Evolutionary conservation across 768 basidiomycete species (phyloP).

Genomic region (Asterophora lycoperdoides): DNA sequence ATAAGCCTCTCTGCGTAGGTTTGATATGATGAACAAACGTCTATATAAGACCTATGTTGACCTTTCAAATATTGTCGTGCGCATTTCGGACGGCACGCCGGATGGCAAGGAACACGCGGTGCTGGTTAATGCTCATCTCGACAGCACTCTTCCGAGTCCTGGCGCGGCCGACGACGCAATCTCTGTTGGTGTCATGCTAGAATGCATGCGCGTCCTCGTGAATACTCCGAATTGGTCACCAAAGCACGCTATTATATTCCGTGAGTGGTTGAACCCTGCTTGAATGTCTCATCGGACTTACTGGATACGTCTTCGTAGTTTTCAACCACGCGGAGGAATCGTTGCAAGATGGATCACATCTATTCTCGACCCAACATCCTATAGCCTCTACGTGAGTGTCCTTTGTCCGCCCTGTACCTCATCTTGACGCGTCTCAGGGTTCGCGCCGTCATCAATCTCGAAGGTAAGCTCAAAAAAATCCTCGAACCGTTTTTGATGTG

Average conservation of each 20-base stretch:
- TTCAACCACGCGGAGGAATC: conserved; percentile 96
- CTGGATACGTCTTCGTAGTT: conserved; percentile 40
- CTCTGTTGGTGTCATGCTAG: conserved; percentile 88
- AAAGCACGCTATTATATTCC: conserved; percentile 73
- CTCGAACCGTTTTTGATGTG: not conserved
- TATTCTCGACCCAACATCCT: conserved; percentile 89
- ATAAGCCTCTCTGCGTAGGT: conserved; percentile 39
- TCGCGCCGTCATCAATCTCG: conserved; percentile 84
- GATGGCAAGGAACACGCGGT: conserved; percentile 77
- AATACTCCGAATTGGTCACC: conserved; percentile 67
- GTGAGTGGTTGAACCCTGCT: conserved; percentile 40
- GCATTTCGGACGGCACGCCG: conserved; percentile 73
- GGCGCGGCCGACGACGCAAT: conserved; percentile 89
- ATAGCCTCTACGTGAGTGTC: conserved; percentile 58
- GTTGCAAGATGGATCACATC: conserved; percentile 89
- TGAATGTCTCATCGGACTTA: not conserved
- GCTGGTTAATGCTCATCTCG: conserved; percentile 85
- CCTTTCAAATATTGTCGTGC: conserved; percentile 85
- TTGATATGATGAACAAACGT: conserved; percentile 86
- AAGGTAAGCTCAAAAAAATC: conserved; percentile 48
- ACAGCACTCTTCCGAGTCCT: conserved; percentile 71
- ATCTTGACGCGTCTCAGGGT: conserved; percentile 45
- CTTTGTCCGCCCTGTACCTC: not conserved
- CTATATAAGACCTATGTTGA: conserved; percentile 85
- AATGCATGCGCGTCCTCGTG: conserved; percentile 75